Base-by-base conservation (phyloP, 1,284 basidiomycete species). In the Coniferiporia sulphurascens region DNA sequence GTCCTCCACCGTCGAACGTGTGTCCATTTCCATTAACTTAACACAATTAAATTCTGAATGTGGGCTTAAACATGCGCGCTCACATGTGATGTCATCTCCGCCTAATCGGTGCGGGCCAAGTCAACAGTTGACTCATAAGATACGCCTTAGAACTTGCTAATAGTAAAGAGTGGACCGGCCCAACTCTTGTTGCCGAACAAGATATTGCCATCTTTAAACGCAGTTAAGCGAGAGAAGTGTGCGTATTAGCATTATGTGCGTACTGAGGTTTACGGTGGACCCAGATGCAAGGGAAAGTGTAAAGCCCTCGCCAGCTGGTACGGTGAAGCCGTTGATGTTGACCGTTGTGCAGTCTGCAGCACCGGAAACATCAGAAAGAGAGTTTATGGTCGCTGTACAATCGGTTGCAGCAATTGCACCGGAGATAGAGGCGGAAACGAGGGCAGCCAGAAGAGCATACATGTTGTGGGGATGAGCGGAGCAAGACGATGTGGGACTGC, bases 291-390 rank as follows among this genome's bases (percentile, higher is more conserved):
- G 64, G 15, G 62, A 59, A 48, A 73, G 67, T 19, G 62, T 64
- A 60, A 74, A 70, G 0, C 68, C 68, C 63, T 70, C 55, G 35
- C 72, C 72, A n/a, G 71, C 71, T 7, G 70, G 68, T 19, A 72
- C 71, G 7, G 66, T 78, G 66, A 81, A 80, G 27, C 71, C 64
- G 57, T 79, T 76, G 60, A 81, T 72, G 64, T 76, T 75, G 45
- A 81, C 74, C 12, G 75, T 79, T 5, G 76, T 79, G 65, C 79
- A 81, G 55, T 70, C 63, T 38, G 76, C 72, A 45, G 79, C 79
- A 38, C 65, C 69, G 13, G 70, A 62, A 38, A 80, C 76, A 65
- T 80, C 78, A 72, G 56, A 56, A 21, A 79, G 61, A 0, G 77
- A 78, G 38, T 68, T 70, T 60, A 79, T 78, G 1, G 76, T 76